These are phyloP conservation scores for Penicillium silybi DNA, from an alignment of 495 filamentous ascomycete species.

Conservation along the genomic window DNA sequence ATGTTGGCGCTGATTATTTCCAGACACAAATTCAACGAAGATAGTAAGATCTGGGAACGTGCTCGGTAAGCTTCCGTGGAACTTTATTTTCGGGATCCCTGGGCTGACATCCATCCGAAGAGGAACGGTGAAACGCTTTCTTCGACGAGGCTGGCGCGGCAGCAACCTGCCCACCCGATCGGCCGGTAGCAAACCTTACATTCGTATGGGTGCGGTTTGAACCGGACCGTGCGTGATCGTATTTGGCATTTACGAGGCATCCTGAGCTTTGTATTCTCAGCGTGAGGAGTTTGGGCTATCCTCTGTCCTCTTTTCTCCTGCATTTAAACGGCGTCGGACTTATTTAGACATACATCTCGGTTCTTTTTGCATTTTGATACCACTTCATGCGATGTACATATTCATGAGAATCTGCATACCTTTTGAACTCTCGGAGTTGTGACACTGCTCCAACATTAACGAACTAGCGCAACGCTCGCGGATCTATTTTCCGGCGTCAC, in stretches of 20 bases:
- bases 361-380: neutral
- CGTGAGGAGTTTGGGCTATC: neutral
- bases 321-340: slow-evolving; percentile 26
- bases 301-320: slow-evolving; percentile 5
- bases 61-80: slow-evolving; percentile 2
- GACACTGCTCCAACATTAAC: neutral
- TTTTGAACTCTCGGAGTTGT: neutral
- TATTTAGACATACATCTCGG: slow-evolving; percentile 4
- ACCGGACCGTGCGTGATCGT: neutral
- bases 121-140: slow-evolving; percentile 4
- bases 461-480: neutral
- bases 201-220: slow-evolving; percentile 11
- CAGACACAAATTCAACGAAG: slow-evolving; percentile 36
- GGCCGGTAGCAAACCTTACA: slow-evolving; percentile 3
- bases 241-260: slow-evolving; percentile 2
- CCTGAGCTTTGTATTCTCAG: neutral
- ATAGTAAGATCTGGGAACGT: slow-evolving; percentile 32
- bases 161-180: slow-evolving; percentile 7
- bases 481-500: neutral
- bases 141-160: slow-evolving; percentile 11
- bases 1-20: neutral
- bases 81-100: neutral
- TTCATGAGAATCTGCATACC: slow-evolving; percentile 4
- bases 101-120: neutral
- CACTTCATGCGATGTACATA: slow-evolving; percentile 7